phyloP scores from a whole-genome alignment of 768 basidiomycete genomes.

The Phlebiopsis gigantea region DNA sequence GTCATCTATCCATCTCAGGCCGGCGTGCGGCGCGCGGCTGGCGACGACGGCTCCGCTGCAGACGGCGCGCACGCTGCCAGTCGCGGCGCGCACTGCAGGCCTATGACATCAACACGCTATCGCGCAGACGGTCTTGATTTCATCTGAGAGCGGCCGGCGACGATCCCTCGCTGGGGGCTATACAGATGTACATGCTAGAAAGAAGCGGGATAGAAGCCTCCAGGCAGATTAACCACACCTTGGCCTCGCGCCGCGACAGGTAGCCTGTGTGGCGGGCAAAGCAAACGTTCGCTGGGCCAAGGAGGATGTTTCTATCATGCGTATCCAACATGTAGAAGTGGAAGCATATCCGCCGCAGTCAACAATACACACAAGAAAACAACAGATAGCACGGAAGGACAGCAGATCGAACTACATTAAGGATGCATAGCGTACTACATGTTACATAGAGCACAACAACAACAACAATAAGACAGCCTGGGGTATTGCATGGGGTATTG shows the following conservation, averaged over 20 bases:
- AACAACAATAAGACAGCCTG: neutral
- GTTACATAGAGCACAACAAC: constrained; percentile 8
- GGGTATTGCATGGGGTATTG: constrained; percentile 7
- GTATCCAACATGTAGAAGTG: neutral
- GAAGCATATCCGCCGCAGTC: neutral
- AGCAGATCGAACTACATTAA: neutral
- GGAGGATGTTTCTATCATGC: neutral
- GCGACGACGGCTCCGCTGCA: neutral
- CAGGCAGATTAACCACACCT: neutral
- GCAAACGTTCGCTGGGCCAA: neutral
- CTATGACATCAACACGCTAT: no score
- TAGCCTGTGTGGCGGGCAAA: neutral
- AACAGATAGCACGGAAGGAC: neutral
- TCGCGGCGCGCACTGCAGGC: no score
- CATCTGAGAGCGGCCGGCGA: no score
- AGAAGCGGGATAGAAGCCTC: neutral
- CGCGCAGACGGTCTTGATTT: no score
- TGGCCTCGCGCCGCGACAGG: neutral
- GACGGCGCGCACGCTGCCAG: neutral
- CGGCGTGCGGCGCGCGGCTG: no score
- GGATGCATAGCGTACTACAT: constrained; percentile 4
- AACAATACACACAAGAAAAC: neutral
- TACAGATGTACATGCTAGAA: neutral
- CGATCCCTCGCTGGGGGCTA: neutral
- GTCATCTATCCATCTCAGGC: no score